Percentiles rank a stretch among this genome's conserved stretches.
These are phyloP conservation scores for Suillus lakei DNA, from an alignment of 768 basidiomycete species.

Conservation along the genomic window DNA sequence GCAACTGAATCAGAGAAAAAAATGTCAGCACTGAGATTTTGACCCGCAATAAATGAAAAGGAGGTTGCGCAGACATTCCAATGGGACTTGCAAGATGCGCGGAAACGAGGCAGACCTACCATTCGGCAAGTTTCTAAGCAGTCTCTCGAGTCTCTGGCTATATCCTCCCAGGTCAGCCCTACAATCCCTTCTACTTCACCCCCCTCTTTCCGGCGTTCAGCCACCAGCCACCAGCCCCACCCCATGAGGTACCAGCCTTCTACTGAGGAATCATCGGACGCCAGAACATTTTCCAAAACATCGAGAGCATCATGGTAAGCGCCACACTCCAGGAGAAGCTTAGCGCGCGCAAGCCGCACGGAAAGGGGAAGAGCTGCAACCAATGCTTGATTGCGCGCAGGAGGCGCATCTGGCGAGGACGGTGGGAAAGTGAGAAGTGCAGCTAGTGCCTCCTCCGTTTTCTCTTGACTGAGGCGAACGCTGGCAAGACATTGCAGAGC, in stretches of 20 bases:
- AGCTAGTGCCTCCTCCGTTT: constrained; percentile 77
- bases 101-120: constrained; percentile 46
- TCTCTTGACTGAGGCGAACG: constrained; percentile 86
- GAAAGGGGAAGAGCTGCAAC: constrained; percentile 59
- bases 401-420: constrained; percentile 7
- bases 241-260: constrained; percentile 96
- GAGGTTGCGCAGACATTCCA: background rate
- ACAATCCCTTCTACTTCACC: constrained; percentile 41
- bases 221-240: constrained; percentile 90
- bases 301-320: constrained; percentile 74
- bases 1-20: constrained; percentile 56
- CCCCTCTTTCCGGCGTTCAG: constrained; percentile 67
- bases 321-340: constrained; percentile 78
- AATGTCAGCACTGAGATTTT: constrained; percentile 11
- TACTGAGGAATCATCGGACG: constrained; percentile 82
- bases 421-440: constrained; percentile 28
- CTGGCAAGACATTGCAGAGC: constrained; percentile 82
- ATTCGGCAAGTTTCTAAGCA: constrained; percentile 84
- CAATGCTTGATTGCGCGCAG: constrained; percentile 27
- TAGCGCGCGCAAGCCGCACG: constrained; percentile 73
- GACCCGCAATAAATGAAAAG: background rate
- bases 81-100: background rate
- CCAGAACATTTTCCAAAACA: constrained; percentile 79
- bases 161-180: constrained; percentile 69
- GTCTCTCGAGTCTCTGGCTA: constrained; percentile 77